Evolutionary conservation across 176 grass and related monocot species (phyloP).

Genomic region (Dactylis glomerata): DNA sequence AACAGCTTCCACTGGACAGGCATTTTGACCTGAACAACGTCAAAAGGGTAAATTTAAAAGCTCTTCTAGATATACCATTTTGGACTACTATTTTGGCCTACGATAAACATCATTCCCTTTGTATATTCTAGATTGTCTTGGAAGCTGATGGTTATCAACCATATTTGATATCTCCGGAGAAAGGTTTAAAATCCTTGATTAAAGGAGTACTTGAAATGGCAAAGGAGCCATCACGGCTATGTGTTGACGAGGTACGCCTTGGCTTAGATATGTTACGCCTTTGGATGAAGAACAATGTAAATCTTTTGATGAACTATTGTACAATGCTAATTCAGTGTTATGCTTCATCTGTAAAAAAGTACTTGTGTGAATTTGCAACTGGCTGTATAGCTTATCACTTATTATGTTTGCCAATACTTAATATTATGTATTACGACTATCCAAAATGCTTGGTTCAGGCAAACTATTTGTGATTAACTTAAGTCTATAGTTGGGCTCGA

Average conservation of each 20-base stretch:
- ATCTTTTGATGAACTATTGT: slow-evolving; percentile 8
- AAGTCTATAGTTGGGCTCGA: neutral
- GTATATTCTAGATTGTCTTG: slow-evolving; percentile 72
- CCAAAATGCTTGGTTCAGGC: neutral
- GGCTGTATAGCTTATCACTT: neutral
- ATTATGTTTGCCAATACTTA: neutral
- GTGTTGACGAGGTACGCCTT: slow-evolving; percentile 74
- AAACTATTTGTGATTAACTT: neutral
- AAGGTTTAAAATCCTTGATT: slow-evolving; percentile 86
- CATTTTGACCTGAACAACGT: slow-evolving; percentile 96
- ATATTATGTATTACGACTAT: neutral
- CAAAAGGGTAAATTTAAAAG: slow-evolving; percentile 70
- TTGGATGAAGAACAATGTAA: slow-evolving; percentile 24
- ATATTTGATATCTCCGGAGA: slow-evolving; percentile 94
- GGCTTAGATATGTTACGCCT: slow-evolving; percentile 3
- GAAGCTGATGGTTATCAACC: slow-evolving; percentile 97
- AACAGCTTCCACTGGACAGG: slow-evolving; percentile 81
- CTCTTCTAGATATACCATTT: slow-evolving; percentile 1
- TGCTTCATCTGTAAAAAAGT: slow-evolving; percentile 16
- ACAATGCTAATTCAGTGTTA: slow-evolving; percentile 5
- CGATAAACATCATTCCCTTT: slow-evolving; percentile 25
- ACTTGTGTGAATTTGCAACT: neutral
- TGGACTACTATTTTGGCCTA: slow-evolving; percentile 28
- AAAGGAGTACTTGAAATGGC: slow-evolving; percentile 93
- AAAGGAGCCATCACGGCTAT: slow-evolving; percentile 87